These are phyloP conservation scores for Pichia ethanolica DNA, from an alignment of 805 yeast genomes.

Conservation along the genomic window DNA sequence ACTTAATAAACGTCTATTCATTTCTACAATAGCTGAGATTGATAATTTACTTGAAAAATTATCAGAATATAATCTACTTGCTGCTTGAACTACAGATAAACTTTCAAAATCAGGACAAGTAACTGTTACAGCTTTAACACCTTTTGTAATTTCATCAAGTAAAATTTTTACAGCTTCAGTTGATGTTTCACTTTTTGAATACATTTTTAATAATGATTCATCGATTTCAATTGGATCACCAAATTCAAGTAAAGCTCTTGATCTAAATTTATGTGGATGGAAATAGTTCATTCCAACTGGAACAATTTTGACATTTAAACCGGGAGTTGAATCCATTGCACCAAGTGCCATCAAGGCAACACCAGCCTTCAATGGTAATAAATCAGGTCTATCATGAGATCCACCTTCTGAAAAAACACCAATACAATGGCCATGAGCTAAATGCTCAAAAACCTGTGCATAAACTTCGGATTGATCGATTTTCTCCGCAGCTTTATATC, in stretches of 20 bases:
- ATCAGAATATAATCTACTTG: slow-evolving; percentile 78
- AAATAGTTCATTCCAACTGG: slow-evolving; percentile 98
- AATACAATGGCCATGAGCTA: slow-evolving; percentile 70
- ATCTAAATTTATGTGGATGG: slow-evolving; percentile 91
- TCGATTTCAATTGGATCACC: slow-evolving; percentile 77
- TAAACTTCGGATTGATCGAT: slow-evolving; percentile 84
- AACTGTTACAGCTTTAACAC: slow-evolving; percentile 78
- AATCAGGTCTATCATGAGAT: slow-evolving; percentile 88
- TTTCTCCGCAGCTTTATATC: slow-evolving; percentile 68
- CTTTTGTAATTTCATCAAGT: slow-evolving; percentile 62
- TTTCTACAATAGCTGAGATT: slow-evolving; percentile 76
- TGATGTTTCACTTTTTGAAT: slow-evolving; percentile 49
- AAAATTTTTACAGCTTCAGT: slow-evolving; percentile 69
- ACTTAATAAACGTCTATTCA: slow-evolving; percentile 77
- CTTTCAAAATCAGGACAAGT: slow-evolving; percentile 87
- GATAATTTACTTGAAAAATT: slow-evolving; percentile 68
- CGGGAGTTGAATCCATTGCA: slow-evolving; percentile 73
- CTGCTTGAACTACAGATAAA: slow-evolving; percentile 82
- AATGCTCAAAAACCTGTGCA: slow-evolving; percentile 74
- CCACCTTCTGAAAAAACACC: slow-evolving; percentile 99
- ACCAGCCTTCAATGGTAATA: slow-evolving; percentile 92
- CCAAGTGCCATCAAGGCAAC: slow-evolving; percentile 98
- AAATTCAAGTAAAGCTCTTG: slow-evolving; percentile 91
- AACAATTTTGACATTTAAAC: slow-evolving; percentile 74
- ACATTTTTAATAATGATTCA: slow-evolving; percentile 53